Percentiles rank a stretch among this genome's conserved stretches.
These are phyloP conservation scores for Chytridium lagenaria DNA, from an alignment of 371 early-diverging fungal species.

Conservation along the genomic window DNA sequence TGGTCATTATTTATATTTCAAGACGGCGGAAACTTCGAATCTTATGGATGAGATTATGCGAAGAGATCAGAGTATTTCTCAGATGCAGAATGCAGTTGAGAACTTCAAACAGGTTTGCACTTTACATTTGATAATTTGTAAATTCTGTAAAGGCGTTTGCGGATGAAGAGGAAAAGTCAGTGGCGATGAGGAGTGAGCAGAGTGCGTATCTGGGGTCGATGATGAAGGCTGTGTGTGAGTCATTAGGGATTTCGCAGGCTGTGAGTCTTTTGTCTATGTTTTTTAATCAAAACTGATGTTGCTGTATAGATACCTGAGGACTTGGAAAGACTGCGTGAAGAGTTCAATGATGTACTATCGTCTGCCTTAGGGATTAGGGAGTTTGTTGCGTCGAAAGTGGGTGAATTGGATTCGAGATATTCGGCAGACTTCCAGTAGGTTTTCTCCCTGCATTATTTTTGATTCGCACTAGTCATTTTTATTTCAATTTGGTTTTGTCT, in stretches of 20 bases:
- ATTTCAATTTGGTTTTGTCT: no score
- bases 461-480: no score
- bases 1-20: not conserved
- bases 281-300: not conserved
- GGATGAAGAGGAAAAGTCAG: not conserved
- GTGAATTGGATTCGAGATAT: not conserved
- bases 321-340: conserved; percentile 1
- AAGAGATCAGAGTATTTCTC: not conserved
- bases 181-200: not conserved
- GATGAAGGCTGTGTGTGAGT: not conserved
- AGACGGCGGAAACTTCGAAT: not conserved
- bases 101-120: not conserved
- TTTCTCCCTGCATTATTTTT: not conserved
- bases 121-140: no score
- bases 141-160: no score
- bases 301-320: not conserved
- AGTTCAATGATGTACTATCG: not conserved
- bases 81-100: not conserved
- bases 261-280: not conserved
- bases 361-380: not conserved
- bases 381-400: not conserved
- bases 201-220: not conserved
- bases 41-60: not conserved
- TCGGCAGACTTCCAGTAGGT: not conserved
- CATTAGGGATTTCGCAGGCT: not conserved